phyloP scores from a whole-genome alignment of 1,284 basidiomycete genomes.

The Somion occarium region DNA sequence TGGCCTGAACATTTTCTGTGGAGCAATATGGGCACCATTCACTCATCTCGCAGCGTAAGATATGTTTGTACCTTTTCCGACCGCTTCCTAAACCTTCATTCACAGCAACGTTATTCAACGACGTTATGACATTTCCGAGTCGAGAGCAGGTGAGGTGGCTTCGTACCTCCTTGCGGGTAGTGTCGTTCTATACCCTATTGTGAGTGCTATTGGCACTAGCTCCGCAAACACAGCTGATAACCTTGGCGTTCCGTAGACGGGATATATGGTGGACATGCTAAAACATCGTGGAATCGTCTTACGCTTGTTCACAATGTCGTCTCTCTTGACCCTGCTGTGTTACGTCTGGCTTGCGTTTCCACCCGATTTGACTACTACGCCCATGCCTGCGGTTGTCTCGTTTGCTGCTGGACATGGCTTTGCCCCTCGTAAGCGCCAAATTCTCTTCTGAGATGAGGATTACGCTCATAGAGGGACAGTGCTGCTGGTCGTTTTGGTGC shows the following conservation, averaged over 20 bases:
- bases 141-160: slow-evolving; percentile 56
- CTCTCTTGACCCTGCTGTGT: slow-evolving; percentile 55
- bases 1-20: slow-evolving; percentile 66
- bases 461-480: slow-evolving; percentile 35
- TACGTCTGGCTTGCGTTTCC: slow-evolving; percentile 68
- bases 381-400: slow-evolving; percentile 56
- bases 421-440: slow-evolving; percentile 52
- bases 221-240: not conserved
- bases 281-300: slow-evolving; percentile 54
- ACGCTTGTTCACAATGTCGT: slow-evolving; percentile 55
- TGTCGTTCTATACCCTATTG: slow-evolving; percentile 69
- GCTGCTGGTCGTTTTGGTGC: slow-evolving; percentile 71
- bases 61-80: not conserved
- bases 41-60: slow-evolving; percentile 70
- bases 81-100: not conserved
- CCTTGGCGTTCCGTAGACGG: slow-evolving; percentile 44
- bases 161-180: slow-evolving; percentile 74
- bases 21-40: slow-evolving; percentile 77
- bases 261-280: slow-evolving; percentile 54
- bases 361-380: slow-evolving; percentile 46
- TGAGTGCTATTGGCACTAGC: slow-evolving; percentile 27
- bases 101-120: slow-evolving; percentile 69
- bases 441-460: not conserved
- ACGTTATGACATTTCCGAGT: slow-evolving; percentile 59
- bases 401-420: slow-evolving; percentile 74